Base-by-base conservation (phyloP, 75 land plant genomes). In the Adiantum capillusveneris region DNA sequence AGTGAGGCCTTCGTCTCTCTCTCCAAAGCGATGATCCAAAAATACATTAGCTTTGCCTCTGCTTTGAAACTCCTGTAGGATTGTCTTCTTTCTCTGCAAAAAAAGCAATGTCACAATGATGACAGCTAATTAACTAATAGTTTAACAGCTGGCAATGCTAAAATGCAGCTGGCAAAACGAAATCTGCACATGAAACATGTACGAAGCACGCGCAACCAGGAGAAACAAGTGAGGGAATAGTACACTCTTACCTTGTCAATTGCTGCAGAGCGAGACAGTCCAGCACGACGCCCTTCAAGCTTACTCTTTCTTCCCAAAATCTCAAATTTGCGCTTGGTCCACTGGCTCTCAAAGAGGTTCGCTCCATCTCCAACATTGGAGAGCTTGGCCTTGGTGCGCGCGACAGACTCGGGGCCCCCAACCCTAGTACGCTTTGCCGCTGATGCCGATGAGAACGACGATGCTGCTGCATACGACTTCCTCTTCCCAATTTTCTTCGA, bases 1-100 rank as follows among this genome's bases (percentile, higher is more conserved):
- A 29, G 49, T 70, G 29, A 93, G 75, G 17, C 7, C 67, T 3
- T 81, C 90, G 68, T 89, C 77, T 16, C 71, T 54, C 73, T 93
- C 95, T 5, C 98, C 98, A 73, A 93, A 83, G 31, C 98, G 71
- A 68, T 74, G 85, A 56, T 93, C 95, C 31, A 83, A 9, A 71
- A 93, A 89, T 20, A 56, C 65, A 49, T 92, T 81, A 20, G 84
- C 50, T 67, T 93, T 93, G 25, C 54, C 62, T 44, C 90, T 79
- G 39, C 74, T 81, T 64, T 93, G 74, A 65, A 81, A 93, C 72
- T 93, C 98, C 69, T 79, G 79, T 70, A 85, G 25, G 62, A 89
- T 60, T 18, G 98, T 85, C 58, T 81, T 81, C 64, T 85, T 85
- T 57, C 98, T 73, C 90, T 93, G 80, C 28, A 29, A 43, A 48